phyloP scores from a whole-genome alignment of 2,329 filamentous ascomycete species.

The Phyllachora maydis region DNA sequence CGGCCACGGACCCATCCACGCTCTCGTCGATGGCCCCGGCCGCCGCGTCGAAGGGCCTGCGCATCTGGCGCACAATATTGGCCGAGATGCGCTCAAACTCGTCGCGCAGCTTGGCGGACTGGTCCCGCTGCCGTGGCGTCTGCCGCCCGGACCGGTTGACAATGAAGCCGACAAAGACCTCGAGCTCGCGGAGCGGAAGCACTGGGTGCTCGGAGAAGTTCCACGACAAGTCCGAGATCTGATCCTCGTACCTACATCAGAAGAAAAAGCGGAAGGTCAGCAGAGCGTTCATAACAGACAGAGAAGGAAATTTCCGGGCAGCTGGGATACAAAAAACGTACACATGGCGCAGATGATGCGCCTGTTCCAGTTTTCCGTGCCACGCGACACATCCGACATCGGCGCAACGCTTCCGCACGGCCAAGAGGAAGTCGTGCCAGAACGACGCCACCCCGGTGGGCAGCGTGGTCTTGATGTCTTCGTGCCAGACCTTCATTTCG shows the following conservation, averaged over 20 bases:
- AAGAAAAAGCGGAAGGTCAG: neutral
- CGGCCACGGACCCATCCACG: neutral
- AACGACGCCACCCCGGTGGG: constrained; percentile 12
- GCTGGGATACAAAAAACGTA: neutral
- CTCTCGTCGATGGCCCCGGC: neutral
- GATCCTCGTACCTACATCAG: constrained; percentile 21
- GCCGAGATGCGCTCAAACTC: constrained; percentile 24
- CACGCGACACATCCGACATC: constrained; percentile 13
- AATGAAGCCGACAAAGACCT: constrained; percentile 35
- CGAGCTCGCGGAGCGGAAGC: constrained; percentile 22
- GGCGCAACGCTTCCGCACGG: constrained; percentile 9
- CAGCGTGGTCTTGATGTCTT: constrained; percentile 18
- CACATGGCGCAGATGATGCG: constrained; percentile 19
- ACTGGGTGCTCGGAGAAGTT: constrained; percentile 23
- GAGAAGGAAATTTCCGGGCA: no score
- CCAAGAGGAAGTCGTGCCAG: constrained; percentile 19
- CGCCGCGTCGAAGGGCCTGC: constrained; percentile 1
- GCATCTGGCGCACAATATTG: constrained; percentile 11
- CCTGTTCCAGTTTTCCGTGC: constrained; percentile 20
- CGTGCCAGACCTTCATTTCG: constrained; percentile 42
- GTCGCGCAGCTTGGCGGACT: constrained; percentile 27
- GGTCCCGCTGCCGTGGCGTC: constrained; percentile 27
- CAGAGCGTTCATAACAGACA: neutral
- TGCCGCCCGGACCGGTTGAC: constrained; percentile 26
- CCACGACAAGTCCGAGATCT: constrained; percentile 17